Conservation (phyloP, 306 rosid genomes). For the Vicia villosa region DNA sequence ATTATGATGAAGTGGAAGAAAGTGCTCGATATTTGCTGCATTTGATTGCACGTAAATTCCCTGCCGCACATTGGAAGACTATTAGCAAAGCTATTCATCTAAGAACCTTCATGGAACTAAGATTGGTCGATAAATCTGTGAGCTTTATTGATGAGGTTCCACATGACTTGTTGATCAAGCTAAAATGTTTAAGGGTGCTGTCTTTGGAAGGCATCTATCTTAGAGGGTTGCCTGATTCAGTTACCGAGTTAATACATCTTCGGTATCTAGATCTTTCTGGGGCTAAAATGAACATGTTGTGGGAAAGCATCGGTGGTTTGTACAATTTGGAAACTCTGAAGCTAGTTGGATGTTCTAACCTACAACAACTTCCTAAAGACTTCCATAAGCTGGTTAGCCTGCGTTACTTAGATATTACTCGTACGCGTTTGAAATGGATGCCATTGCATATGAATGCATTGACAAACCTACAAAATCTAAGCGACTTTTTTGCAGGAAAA, state of each 20-base stretch:
- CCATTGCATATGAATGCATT: constrained; percentile 32
- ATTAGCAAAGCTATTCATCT: constrained; percentile 24
- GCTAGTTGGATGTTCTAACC: constrained; percentile 25
- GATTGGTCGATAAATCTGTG: not conserved
- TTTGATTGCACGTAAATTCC: constrained; percentile 21
- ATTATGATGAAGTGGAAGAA: constrained; percentile 24
- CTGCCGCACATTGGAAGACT: constrained; percentile 23
- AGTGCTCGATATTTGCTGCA: constrained; percentile 39
- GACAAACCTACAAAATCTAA: constrained; percentile 35
- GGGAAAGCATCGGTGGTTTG: constrained; percentile 28
- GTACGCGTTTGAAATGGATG: constrained; percentile 36
- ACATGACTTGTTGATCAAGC: constrained; percentile 29
- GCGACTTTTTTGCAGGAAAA: constrained; percentile 32
- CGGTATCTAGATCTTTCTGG: constrained; percentile 36
- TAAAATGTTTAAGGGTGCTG: constrained; percentile 38
- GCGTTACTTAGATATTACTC: constrained; percentile 36
- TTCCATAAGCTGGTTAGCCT: constrained; percentile 37
- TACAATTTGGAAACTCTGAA: constrained; percentile 46
- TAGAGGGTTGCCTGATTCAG: constrained; percentile 25
- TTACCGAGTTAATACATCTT: constrained; percentile 36
- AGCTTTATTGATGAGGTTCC: constrained; percentile 10
- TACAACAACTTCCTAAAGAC: constrained; percentile 30
- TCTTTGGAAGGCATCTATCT: constrained; percentile 31
- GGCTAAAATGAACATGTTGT: constrained; percentile 14
- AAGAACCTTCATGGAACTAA: constrained; percentile 32